Evolutionary conservation across 176 grass and related monocot genomes (phyloP).

Genomic region (Alopecurus myosuroides): DNA sequence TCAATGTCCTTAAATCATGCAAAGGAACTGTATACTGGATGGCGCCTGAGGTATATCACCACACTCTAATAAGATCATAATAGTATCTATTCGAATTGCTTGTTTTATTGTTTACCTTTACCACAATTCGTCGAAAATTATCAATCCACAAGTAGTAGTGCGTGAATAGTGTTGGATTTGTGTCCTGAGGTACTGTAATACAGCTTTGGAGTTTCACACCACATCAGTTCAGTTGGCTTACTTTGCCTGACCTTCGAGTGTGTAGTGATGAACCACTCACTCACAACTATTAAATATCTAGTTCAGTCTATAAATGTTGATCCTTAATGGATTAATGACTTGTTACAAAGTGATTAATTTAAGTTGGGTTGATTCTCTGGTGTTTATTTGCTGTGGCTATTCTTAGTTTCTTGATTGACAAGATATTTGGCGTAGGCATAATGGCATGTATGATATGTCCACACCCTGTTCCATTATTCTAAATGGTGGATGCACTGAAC

Average conservation of each 20-base stretch:
- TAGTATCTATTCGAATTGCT: not conserved
- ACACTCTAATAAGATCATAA: constrained; percentile 4
- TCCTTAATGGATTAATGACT: not conserved
- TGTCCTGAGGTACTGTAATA: not conserved
- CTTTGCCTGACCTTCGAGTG: not conserved
- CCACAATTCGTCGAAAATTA: constrained; percentile 6
- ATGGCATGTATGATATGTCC: constrained; percentile 8
- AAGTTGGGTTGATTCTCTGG: not conserved
- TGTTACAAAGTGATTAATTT: not conserved
- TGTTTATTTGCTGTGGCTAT: not conserved
- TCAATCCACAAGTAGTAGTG: not conserved
- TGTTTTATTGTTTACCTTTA: not conserved
- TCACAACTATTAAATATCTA: not conserved
- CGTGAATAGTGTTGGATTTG: not conserved
- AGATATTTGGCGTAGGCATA: constrained; percentile 3
- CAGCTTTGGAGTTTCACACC: not conserved
- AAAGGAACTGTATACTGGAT: constrained; percentile 99
- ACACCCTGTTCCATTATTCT: constrained; percentile 26
- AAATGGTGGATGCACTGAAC: constrained; percentile 13
- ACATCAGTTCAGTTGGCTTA: not conserved
- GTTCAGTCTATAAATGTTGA: constrained; percentile 3
- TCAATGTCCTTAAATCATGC: constrained; percentile 75
- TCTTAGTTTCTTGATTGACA: not conserved
- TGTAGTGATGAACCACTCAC: not conserved
- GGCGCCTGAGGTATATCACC: constrained; percentile 87